Conservation (phyloP, 805 yeast species). For the Candida wancherniae region DNA sequence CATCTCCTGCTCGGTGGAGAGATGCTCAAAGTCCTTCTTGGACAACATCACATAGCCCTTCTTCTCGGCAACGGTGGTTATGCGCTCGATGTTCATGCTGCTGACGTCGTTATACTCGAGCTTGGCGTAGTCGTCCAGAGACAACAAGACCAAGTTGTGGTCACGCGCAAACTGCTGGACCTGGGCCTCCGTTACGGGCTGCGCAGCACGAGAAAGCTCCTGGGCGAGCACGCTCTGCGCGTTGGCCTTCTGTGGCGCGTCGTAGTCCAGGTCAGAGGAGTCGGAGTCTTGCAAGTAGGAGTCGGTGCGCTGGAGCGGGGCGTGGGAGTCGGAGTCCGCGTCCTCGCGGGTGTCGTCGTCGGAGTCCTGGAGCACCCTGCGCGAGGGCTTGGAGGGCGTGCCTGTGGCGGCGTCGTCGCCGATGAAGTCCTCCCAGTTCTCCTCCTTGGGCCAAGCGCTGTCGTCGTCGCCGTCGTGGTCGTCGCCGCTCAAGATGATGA, state of each 20-base stretch:
- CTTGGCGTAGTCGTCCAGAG: conserved; percentile 30
- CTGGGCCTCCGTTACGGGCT: conserved; percentile 17
- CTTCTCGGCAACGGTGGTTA: conserved; percentile 19
- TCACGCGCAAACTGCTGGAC: conserved; percentile 32
- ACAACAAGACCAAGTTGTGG: conserved; percentile 28
- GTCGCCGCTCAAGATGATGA: conserved; percentile 25
- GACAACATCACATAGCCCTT: conserved; percentile 28
- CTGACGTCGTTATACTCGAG: conserved; percentile 23
- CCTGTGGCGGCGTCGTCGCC: conserved; percentile 22
- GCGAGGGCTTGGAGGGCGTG: conserved; percentile 21
- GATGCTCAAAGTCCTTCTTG: conserved; percentile 23
- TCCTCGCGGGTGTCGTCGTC: conserved; percentile 11
- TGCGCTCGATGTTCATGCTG: conserved; percentile 20
- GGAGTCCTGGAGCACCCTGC: conserved; percentile 13
- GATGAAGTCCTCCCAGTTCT: conserved; percentile 38
- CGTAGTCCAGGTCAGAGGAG: conserved; percentile 23
- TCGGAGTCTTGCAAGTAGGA: conserved; percentile 29
- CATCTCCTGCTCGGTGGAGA: conserved; percentile 34
- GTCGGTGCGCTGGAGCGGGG: conserved; percentile 10
- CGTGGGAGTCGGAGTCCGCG: conserved; percentile 4
- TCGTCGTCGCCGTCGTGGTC: conserved; percentile 12
- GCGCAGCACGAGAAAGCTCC: conserved; percentile 14
- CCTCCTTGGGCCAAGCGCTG: conserved; percentile 16
- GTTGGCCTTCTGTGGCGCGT: conserved; percentile 5
- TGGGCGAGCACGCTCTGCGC: conserved; percentile 15